phyloP scores from a whole-genome alignment of 148 eudicot species.

The Cornus kousa region DNA sequence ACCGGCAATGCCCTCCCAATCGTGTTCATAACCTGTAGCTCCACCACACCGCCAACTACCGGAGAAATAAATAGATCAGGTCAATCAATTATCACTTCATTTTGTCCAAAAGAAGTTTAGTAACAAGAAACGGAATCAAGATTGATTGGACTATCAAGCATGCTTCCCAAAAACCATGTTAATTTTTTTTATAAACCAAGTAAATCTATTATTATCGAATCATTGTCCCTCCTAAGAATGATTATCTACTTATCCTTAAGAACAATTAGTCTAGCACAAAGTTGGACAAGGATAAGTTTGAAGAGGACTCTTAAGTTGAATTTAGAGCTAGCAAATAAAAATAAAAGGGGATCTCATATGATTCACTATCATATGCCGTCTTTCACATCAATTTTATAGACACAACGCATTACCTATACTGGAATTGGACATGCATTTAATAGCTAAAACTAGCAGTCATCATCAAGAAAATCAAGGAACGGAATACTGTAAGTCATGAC shows the following conservation, averaged over 20 bases:
- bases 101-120: neutral
- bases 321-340: neutral
- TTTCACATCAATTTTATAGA: neutral
- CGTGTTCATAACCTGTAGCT: slow-evolving; percentile 51
- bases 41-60: slow-evolving; percentile 79
- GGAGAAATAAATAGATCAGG: neutral
- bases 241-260: too few relatives aligned
- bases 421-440: neutral
- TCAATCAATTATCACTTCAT: neutral
- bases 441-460: neutral
- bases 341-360: neutral
- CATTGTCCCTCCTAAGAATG: too few relatives aligned
- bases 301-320: neutral
- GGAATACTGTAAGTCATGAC: neutral
- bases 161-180: too few relatives aligned
- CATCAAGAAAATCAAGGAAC: too few relatives aligned
- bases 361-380: neutral
- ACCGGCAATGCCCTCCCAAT: slow-evolving; percentile 41
- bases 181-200: too few relatives aligned
- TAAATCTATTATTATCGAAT: too few relatives aligned
- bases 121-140: too few relatives aligned
- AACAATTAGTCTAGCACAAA: too few relatives aligned
- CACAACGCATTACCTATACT: neutral
- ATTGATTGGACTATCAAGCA: too few relatives aligned
- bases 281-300: neutral